These are phyloP conservation scores for Insectozyma bohioensis DNA, from an alignment of 1,139 yeast genomes.

Conservation along the genomic window DNA sequence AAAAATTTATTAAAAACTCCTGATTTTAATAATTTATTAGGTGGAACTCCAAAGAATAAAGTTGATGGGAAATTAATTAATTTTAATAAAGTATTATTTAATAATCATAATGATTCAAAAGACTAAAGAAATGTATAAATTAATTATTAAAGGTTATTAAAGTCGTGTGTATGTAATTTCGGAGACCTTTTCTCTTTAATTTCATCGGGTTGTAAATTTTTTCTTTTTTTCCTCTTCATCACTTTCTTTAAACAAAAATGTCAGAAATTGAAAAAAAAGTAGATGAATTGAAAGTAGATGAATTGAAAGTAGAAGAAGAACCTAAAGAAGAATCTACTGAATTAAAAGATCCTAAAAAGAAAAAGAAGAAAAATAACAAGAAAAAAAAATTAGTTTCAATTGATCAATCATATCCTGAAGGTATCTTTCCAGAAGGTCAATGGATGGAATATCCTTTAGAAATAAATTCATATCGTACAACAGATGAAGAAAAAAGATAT, in stretches of 20 bases:
- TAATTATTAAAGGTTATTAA: too few species aligned
- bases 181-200: conserved; percentile 3
- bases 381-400: conserved; percentile 55
- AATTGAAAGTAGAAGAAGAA: conserved; percentile 14
- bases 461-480: conserved; percentile 71
- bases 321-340: conserved; percentile 17
- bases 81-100: conserved; percentile 38
- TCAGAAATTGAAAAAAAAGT: conserved; percentile 4
- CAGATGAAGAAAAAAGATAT: conserved; percentile 84
- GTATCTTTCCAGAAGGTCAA: conserved; percentile 84
- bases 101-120: conserved; percentile 9
- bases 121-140: conserved; percentile 1
- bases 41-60: conserved; percentile 20
- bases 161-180: too few species aligned
- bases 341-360: conserved; percentile 42
- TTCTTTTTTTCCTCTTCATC: too few species aligned
- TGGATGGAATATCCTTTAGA: conserved; percentile 75
- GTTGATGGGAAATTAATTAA: conserved; percentile 49
- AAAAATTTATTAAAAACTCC: conserved; percentile 43
- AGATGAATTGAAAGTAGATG: conserved; percentile 9
- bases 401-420: conserved; percentile 66
- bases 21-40: conserved; percentile 37
- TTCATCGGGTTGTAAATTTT: background rate
- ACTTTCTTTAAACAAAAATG: conserved; percentile 1
- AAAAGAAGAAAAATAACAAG: conserved; percentile 48